Evolutionary conservation across 441 rosid genomes (phyloP).

Genomic region (Gossypium davidsonii): DNA sequence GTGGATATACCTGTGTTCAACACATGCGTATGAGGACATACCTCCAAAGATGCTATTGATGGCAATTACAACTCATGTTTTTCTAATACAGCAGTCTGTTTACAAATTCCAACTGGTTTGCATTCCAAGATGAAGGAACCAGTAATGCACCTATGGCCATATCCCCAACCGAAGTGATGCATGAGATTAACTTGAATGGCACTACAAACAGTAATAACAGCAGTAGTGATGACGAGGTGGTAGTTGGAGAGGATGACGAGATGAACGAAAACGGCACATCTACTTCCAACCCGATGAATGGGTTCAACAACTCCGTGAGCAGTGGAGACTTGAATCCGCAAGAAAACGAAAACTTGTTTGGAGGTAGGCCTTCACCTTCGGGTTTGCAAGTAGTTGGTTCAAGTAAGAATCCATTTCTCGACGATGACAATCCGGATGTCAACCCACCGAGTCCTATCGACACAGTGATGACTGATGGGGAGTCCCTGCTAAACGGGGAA

Average conservation of each 20-base stretch:
- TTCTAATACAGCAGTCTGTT: slow-evolving; percentile 60
- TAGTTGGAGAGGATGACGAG: slow-evolving; percentile 85
- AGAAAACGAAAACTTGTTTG: slow-evolving; percentile 46
- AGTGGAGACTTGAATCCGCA: slow-evolving; percentile 21
- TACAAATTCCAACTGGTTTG: slow-evolving; percentile 97
- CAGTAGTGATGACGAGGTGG: slow-evolving; percentile 88
- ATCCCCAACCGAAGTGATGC: slow-evolving; percentile 58
- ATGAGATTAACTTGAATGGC: slow-evolving; percentile 60
- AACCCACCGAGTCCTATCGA: slow-evolving; percentile 29
- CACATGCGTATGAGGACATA: too few species aligned
- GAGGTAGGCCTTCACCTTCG: slow-evolving; percentile 50
- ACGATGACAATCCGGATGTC: slow-evolving; percentile 36
- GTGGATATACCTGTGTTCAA: too few species aligned
- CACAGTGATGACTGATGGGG: slow-evolving; percentile 28
- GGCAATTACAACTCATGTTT: background rate
- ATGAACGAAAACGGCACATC: slow-evolving; percentile 47
- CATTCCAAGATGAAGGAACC: slow-evolving; percentile 71
- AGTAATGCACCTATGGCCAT: slow-evolving; percentile 43
- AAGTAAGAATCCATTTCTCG: slow-evolving; percentile 56
- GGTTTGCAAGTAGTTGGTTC: slow-evolving; percentile 54
- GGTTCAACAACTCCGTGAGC: slow-evolving; percentile 21
- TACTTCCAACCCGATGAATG: slow-evolving; percentile 44
- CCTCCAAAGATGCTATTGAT: background rate
- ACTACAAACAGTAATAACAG: slow-evolving; percentile 52
- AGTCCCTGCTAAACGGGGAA: slow-evolving; percentile 36